Percentiles rank a stretch among this genome's conserved stretches.
Conservation (phyloP, 2,329 filamentous ascomycete species). For the Penicillium sp. region DNA sequence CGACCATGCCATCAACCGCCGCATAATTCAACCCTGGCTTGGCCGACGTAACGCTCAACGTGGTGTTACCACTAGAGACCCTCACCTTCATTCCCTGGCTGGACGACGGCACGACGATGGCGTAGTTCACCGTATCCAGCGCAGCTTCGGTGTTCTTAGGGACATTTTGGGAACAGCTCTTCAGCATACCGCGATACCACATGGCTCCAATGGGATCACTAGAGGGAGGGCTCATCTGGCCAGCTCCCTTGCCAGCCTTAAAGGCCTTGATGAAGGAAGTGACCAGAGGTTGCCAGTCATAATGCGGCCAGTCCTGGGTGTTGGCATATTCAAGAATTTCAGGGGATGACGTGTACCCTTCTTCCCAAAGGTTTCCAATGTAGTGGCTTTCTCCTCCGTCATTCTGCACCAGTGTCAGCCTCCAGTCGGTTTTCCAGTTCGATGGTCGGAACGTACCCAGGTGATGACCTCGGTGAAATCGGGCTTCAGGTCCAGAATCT, state of each 20-base stretch:
- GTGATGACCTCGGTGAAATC: conserved; percentile 42
- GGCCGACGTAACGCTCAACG: too few species aligned
- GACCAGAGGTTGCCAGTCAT: conserved; percentile 36
- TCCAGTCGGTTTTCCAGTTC: neutral
- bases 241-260: conserved; percentile 31
- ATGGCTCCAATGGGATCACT: conserved; percentile 24
- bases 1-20: too few species aligned
- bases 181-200: conserved; percentile 24
- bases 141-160: too few species aligned
- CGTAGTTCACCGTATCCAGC: too few species aligned
- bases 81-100: too few species aligned
- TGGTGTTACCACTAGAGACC: too few species aligned
- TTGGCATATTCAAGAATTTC: conserved; percentile 29
- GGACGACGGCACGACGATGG: too few species aligned
- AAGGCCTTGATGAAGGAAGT: conserved; percentile 38
- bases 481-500: conserved; percentile 34
- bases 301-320: conserved; percentile 37
- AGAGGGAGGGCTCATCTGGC: conserved; percentile 18
- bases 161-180: too few species aligned
- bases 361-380: conserved; percentile 41
- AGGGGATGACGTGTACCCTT: conserved; percentile 25
- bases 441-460: conserved; percentile 25
- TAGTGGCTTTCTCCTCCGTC: conserved; percentile 43
- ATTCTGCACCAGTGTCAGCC: conserved; percentile 21
- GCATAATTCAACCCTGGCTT: too few species aligned